Evolutionary conservation across 495 filamentous ascomycete species (phyloP), one percentile per base, ranked within the genome.

Genomic region (Sabuloglossum arenarium): DNA sequence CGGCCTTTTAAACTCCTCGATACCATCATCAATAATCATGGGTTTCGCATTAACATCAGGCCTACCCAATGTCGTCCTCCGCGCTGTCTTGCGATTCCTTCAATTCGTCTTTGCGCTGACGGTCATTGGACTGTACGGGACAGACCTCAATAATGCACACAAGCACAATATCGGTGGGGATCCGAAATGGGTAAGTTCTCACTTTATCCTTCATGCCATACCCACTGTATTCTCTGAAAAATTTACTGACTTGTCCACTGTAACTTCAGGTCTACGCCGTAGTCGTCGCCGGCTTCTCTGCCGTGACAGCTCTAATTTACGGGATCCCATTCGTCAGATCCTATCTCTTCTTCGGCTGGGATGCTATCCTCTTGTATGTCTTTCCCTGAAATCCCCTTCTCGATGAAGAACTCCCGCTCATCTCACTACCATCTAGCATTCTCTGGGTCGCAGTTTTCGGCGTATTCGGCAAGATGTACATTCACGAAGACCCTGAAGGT

Each of bases 371-470:
- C 2, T 85, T 82, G 66, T 68, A 37, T 56, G 67, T 57, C 0
- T 16, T 34, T 56, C 34, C 23, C 53, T 10, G 0, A 3, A 14
- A 1, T 28, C 23, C 32, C 9, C 11, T 1, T 52, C 14, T 12
- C 14, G 21, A 30, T 9, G 19, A 16, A 2, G 19, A 43, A 23
- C 21, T 19, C 25, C 29, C 24, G 43, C 43, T 57, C n/a, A 57
- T 6, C 14, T 56, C 21, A 6, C 25, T 55, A 11, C n/a, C n/a
- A n/a, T 56, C 6, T 55, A 68, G 67, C 61, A 69, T 88, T 29
- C 71, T 93, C 14, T 94, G 82, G 83, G 75, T 84, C 62, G 76
- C 77, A 2, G 71, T 91, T 42, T 94, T 95, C 67, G 87, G 86
- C 24, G 62, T 87, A 29, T 93, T 94, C 66, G 88, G 78, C 52